These are phyloP conservation scores for Prunus kanzakura DNA, from an alignment of 306 rosid species.

Conservation along the genomic window DNA sequence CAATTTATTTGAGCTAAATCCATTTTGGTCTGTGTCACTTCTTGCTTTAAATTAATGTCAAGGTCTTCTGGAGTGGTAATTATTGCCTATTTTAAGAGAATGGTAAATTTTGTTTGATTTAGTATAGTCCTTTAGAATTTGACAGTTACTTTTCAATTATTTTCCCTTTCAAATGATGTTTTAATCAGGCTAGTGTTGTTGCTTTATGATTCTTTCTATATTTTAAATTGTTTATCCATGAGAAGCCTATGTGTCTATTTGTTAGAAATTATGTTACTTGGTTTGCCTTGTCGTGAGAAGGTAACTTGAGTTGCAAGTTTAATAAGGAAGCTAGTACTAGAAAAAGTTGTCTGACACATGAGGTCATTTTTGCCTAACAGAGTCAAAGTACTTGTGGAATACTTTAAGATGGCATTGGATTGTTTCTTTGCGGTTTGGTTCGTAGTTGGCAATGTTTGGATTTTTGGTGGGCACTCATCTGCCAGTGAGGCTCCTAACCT, in stretches of 20 bases:
- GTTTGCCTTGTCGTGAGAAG: neutral
- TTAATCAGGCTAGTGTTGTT: neutral
- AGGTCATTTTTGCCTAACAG: slow-evolving; percentile 40
- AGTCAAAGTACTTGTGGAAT: slow-evolving; percentile 71
- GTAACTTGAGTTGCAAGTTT: slow-evolving; percentile 6
- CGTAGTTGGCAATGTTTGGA: slow-evolving; percentile 97
- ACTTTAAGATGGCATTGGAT: slow-evolving; percentile 89
- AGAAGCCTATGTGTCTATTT: neutral
- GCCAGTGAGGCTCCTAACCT: slow-evolving; percentile 73
- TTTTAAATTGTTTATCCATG: neutral
- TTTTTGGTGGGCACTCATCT: slow-evolving; percentile 90
- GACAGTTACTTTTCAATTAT: neutral
- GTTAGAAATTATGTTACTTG: neutral
- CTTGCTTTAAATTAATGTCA: neutral
- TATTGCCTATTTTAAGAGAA: neutral
- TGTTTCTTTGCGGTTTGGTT: slow-evolving; percentile 99
- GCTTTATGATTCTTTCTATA: neutral
- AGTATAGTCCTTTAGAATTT: neutral
- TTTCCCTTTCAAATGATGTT: neutral
- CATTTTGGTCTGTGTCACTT: neutral
- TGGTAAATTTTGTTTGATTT: neutral
- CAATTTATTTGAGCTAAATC: neutral
- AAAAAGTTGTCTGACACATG: slow-evolving; percentile 12
- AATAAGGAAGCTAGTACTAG: neutral
- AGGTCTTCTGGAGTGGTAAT: neutral